Evolutionary conservation across 768 basidiomycete species (phyloP).

Genomic region (Sporobolomyces pararoseus): DNA sequence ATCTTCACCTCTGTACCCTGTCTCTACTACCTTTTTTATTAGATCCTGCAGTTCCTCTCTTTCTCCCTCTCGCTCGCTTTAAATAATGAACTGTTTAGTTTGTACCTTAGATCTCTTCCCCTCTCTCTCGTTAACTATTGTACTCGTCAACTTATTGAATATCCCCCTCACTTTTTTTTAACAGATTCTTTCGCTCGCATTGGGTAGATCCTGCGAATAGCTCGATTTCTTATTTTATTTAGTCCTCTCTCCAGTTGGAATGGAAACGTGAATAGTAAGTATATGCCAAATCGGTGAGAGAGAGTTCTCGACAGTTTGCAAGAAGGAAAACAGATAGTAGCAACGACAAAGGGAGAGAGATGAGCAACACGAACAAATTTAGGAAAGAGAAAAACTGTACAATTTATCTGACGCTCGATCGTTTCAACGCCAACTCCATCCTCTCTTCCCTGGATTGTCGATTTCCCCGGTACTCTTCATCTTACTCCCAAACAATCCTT

Average conservation of each 20-base stretch:
- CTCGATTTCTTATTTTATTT: background rate
- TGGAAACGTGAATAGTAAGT: background rate
- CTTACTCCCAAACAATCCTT: constrained; percentile 1
- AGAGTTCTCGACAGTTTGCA: background rate
- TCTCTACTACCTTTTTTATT: background rate
- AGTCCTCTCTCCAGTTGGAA: background rate
- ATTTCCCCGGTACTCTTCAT: constrained; percentile 11
- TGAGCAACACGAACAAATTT: background rate
- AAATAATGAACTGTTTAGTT: too few relatives aligned
- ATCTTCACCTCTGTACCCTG: background rate
- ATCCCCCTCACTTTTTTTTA: background rate
- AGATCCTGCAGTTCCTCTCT: background rate
- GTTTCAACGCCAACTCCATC: constrained; percentile 21
- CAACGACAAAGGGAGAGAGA: background rate
- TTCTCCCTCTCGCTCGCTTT: background rate
- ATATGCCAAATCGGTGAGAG: too few relatives aligned
- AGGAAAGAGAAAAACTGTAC: background rate
- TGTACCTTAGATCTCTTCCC: too few relatives aligned
- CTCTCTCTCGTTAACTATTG: background rate
- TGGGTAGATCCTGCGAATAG: constrained; percentile 16
- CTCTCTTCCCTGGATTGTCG: constrained; percentile 7
- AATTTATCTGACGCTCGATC: too few relatives aligned
- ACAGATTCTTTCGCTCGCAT: background rate
- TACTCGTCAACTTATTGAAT: too few relatives aligned
- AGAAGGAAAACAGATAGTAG: too few relatives aligned